These are phyloP conservation scores for Colletotrichum cuscutae DNA, from an alignment of 2,329 filamentous ascomycete genomes.

Conservation along the genomic window DNA sequence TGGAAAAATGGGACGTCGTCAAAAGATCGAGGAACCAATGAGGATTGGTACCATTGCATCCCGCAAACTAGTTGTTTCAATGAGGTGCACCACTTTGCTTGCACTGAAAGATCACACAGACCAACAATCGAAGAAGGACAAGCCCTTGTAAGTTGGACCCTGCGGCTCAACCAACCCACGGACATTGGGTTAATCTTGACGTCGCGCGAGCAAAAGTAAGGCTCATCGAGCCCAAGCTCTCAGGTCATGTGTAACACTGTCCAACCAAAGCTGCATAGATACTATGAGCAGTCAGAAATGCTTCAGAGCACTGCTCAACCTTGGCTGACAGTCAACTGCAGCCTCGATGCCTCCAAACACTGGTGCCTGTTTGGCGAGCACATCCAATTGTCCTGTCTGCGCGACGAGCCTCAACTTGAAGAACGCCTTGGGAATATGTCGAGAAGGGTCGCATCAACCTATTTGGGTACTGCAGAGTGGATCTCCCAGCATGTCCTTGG, in stretches of 20 bases:
- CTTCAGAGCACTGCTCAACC: background rate
- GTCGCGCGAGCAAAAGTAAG: background rate
- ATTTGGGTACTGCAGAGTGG: background rate
- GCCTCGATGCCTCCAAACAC: background rate
- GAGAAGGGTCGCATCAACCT: background rate
- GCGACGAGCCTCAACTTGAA: background rate
- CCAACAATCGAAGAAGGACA: background rate
- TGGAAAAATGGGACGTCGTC: background rate
- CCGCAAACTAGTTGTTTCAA: background rate
- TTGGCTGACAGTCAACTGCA: background rate
- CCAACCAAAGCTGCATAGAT: background rate
- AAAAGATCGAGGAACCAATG: background rate
- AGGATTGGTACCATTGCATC: background rate
- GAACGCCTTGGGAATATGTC: background rate
- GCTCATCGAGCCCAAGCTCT: background rate
- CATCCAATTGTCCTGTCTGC: background rate
- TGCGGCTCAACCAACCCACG: conserved; percentile 14
- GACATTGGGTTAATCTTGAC: background rate
- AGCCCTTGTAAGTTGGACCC: background rate
- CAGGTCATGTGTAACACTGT: background rate
- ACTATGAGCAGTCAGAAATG: background rate
- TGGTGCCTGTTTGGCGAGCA: background rate
- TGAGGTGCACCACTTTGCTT: background rate
- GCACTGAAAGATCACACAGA: background rate
- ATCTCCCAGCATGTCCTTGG: background rate